phyloP scores from a whole-genome alignment of 495 filamentous ascomycete genomes.

The Talaromyces adpressus region DNA sequence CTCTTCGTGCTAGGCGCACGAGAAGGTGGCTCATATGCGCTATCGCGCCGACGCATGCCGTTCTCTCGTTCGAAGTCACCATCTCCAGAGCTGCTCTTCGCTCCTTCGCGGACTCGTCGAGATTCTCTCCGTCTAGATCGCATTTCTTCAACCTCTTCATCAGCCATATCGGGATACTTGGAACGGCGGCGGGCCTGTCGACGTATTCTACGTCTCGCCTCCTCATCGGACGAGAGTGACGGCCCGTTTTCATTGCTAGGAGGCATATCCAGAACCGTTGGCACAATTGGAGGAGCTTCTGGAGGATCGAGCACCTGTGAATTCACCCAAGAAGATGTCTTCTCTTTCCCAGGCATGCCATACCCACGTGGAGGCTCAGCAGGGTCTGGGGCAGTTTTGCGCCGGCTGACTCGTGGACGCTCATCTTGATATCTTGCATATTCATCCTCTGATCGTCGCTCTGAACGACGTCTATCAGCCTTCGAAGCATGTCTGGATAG shows the following conservation, averaged over 20 bases:
- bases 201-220: conserved; percentile 30
- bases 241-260: conserved; percentile 27
- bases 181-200: conserved; percentile 31
- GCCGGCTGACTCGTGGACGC: conserved; percentile 21
- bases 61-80: conserved; percentile 38
- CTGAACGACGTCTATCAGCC: conserved; percentile 25
- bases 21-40: conserved; percentile 19
- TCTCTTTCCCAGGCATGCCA: conserved; percentile 34
- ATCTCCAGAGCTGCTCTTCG: conserved; percentile 35
- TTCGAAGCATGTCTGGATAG: conserved; percentile 18
- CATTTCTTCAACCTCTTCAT: conserved; percentile 34
- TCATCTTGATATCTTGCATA: conserved; percentile 7
- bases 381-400: conserved; percentile 19
- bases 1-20: conserved; percentile 29
- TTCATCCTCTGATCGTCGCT: conserved; percentile 21
- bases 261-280: conserved; percentile 47
- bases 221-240: conserved; percentile 36
- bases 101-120: conserved; percentile 20
- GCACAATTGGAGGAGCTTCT: conserved; percentile 49
- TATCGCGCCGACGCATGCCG: conserved; percentile 26
- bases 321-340: conserved; percentile 56
- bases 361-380: conserved; percentile 20
- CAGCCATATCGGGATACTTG: conserved; percentile 30
- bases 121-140: conserved; percentile 25
- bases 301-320: conserved; percentile 48